Conservation (phyloP, 2,329 filamentous ascomycete genomes). For the Hypoxylon rubiginosum region DNA sequence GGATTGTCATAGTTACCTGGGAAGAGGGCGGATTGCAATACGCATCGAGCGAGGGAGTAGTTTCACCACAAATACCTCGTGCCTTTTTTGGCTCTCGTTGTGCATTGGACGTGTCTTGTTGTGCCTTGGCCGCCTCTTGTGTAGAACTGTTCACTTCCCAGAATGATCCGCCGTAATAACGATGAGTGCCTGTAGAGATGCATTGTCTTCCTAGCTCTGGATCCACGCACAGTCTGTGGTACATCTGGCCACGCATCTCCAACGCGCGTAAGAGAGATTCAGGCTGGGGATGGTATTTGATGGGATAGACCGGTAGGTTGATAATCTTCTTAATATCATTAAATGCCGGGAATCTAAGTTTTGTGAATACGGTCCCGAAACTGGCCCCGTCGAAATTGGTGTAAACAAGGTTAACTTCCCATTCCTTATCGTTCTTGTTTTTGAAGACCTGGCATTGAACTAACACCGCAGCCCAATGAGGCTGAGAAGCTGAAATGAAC, state of each 20-base stretch:
- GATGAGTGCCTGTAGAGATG: not conserved
- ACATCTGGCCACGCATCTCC: not conserved
- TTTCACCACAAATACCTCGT: slow-evolving; percentile 2
- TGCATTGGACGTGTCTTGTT: not conserved
- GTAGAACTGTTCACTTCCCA: not conserved
- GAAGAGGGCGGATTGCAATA: slow-evolving; percentile 8
- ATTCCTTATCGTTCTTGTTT: slow-evolving; percentile 3
- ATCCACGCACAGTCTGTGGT: slow-evolving; percentile 6
- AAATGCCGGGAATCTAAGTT: slow-evolving; percentile 1
- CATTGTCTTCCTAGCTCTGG: not conserved
- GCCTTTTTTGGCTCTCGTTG: slow-evolving; percentile 1
- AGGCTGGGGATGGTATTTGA: not conserved
- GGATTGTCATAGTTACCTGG: not conserved
- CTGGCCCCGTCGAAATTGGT: slow-evolving; percentile 6
- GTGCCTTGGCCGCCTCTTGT: not conserved
- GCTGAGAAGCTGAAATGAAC: slow-evolving; percentile 1
- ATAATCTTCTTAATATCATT: slow-evolving; percentile 5
- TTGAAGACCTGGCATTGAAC: slow-evolving; percentile 6
- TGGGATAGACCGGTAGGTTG: slow-evolving; percentile 1
- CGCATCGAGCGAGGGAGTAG: not conserved
- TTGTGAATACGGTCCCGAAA: slow-evolving; percentile 5
- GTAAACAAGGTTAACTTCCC: slow-evolving; percentile 3
- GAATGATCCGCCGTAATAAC: slow-evolving; percentile 4
- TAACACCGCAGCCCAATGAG: slow-evolving; percentile 5
- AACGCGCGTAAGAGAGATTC: not conserved